phyloP scores from a whole-genome alignment of 441 rosid species.

The Mallotus japonicus region DNA sequence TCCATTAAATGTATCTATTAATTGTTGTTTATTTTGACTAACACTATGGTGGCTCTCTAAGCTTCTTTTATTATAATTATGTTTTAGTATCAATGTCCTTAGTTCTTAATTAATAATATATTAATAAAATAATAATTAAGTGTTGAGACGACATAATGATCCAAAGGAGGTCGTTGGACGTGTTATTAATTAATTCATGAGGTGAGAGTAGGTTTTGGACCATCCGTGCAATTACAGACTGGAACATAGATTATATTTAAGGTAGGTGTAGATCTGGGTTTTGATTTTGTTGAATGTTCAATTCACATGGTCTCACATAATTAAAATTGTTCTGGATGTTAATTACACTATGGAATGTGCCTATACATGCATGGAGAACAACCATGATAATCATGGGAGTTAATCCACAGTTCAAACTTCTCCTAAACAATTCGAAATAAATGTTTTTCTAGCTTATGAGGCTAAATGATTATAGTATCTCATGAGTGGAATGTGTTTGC shows the following conservation, averaged over 20 bases:
- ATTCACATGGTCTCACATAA: background rate
- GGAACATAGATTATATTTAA: constrained; percentile 8
- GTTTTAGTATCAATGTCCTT: background rate
- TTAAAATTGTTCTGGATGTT: too few species aligned
- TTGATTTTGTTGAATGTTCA: background rate
- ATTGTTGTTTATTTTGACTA: background rate
- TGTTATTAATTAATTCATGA: background rate
- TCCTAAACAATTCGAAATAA: too few species aligned
- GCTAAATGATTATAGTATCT: too few species aligned
- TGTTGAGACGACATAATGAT: constrained; percentile 11
- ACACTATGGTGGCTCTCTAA: background rate
- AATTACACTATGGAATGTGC: background rate
- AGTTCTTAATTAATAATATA: background rate
- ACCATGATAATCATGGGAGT: too few species aligned
- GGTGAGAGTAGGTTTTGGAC: background rate
- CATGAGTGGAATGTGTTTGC: too few species aligned
- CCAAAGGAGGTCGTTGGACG: constrained; percentile 12
- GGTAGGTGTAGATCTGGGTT: background rate
- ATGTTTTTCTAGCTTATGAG: too few species aligned
- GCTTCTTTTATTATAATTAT: background rate
- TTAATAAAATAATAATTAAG: background rate
- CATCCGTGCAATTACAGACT: constrained; percentile 18
- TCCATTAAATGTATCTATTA: too few species aligned
- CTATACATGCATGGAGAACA: too few species aligned
- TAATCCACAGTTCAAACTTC: too few species aligned